A percentile compares a stretch with the other conserved stretches of the same genome.
phyloP scores from a whole-genome alignment of 2,329 filamentous ascomycete species.

The Ophiocordyceps unilateralis region DNA sequence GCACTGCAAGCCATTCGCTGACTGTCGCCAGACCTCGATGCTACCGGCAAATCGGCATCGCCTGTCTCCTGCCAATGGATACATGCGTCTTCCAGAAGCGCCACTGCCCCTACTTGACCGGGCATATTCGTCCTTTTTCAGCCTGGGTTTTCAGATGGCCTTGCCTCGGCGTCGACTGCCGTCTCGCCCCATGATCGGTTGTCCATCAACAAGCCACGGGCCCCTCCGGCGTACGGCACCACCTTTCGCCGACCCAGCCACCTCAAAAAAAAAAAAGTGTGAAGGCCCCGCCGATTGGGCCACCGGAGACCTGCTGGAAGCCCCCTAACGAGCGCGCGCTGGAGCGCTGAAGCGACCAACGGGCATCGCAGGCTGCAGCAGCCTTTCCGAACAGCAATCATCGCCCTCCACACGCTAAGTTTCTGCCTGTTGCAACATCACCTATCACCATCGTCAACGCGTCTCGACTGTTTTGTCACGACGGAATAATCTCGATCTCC shows the following conservation, averaged over 20 bases:
- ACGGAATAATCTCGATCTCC: no score
- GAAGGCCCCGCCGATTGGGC: no score
- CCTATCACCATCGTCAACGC: conserved; percentile 2
- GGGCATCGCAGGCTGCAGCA: neutral
- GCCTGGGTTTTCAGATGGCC: neutral
- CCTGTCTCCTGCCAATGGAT: no score
- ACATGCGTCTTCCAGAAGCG: neutral
- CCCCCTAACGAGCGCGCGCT: no score
- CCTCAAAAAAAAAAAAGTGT: neutral
- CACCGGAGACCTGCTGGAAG: no score
- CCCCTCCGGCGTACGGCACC: neutral
- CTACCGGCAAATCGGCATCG: no score
- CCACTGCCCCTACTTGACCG: neutral
- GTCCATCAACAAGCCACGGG: neutral
- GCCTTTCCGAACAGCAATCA: neutral
- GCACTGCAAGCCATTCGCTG: no score
- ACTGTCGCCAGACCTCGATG: no score
- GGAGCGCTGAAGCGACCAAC: no score
- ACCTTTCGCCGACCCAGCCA: neutral
- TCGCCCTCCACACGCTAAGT: conserved; percentile 5
- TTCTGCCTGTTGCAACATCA: conserved; percentile 7
- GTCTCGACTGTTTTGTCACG: no score
- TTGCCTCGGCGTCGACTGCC: neutral
- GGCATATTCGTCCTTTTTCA: neutral
- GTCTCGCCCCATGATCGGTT: neutral